phyloP scores from a whole-genome alignment of 164 flowering plant species.

The Aristolochia californica region DNA sequence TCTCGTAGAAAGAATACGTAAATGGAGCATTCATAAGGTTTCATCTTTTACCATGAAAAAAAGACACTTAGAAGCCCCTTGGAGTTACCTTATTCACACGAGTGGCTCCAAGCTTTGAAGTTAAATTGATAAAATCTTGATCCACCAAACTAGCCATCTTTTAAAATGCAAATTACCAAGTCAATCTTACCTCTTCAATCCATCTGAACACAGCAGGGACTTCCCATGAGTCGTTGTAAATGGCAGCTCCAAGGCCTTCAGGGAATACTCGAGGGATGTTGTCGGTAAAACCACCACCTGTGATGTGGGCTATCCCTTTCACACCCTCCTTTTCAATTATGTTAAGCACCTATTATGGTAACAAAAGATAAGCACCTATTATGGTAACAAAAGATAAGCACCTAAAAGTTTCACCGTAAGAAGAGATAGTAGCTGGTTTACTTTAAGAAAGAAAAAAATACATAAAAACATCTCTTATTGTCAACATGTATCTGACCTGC shows the following conservation, averaged over 20 bases:
- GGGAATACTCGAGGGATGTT: constrained; percentile 94
- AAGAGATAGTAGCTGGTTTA: too few species aligned
- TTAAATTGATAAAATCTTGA: too few species aligned
- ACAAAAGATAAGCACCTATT: background rate
- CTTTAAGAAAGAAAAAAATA: too few species aligned
- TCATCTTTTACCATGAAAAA: too few species aligned
- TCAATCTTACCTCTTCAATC: constrained; percentile 70
- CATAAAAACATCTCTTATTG: background rate
- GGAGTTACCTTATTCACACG: too few species aligned
- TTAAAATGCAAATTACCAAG: background rate
- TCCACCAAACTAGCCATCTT: too few species aligned
- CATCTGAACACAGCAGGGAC: constrained; percentile 78
- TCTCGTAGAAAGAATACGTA: too few species aligned
- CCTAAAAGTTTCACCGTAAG: background rate
- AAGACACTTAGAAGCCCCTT: too few species aligned
- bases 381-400: background rate
- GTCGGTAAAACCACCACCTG: constrained; percentile 97
- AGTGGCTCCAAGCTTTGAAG: too few species aligned
- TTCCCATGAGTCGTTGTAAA: constrained; percentile 60
- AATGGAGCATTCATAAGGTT: too few species aligned
- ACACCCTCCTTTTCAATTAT: constrained; percentile 80
- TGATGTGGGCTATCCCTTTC: constrained; percentile 92
- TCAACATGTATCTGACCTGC: constrained; percentile 37
- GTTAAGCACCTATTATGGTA: constrained; percentile 55
- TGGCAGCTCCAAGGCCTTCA: constrained; percentile 73